Percentiles rank a stretch among this genome's conserved stretches.
These are phyloP conservation scores for Mortierella hygrophila DNA, from an alignment of 192 early-diverging fungal genomes.

Conservation along the genomic window DNA sequence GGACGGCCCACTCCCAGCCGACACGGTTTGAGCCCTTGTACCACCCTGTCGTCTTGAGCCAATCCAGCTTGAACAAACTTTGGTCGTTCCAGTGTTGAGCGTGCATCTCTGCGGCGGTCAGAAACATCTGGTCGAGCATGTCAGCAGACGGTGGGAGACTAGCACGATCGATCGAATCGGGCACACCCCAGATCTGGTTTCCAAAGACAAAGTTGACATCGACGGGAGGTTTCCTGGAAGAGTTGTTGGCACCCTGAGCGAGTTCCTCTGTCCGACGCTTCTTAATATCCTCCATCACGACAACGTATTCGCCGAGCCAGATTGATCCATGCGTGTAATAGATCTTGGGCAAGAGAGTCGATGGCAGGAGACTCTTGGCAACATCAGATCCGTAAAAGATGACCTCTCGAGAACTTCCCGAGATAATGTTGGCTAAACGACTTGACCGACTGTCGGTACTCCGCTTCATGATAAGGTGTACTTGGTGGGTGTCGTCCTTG, in stretches of 20 bases:
- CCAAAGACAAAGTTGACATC: constrained; percentile 50
- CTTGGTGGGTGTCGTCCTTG: constrained; percentile 4
- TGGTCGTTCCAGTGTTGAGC: constrained; percentile 46
- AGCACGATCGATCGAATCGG: constrained; percentile 8
- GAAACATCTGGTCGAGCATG: constrained; percentile 37
- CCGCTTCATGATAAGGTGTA: constrained; percentile 40
- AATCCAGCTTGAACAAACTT: constrained; percentile 2
- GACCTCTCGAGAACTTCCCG: constrained; percentile 29
- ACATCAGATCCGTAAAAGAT: constrained; percentile 36
- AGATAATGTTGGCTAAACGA: constrained; percentile 31
- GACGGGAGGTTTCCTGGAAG: constrained; percentile 4
- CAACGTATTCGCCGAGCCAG: constrained; percentile 37
- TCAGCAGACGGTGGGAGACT: constrained; percentile 1
- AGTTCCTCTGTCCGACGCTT: constrained; percentile 7
- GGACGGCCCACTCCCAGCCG: constrained; percentile 32
- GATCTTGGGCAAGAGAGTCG: constrained; percentile 25
- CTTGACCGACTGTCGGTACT: constrained; percentile 5
- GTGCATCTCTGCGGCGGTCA: constrained; percentile 32
- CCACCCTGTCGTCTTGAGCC: constrained; percentile 35
- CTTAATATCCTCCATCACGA: constrained; percentile 46
- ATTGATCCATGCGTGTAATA: constrained; percentile 30
- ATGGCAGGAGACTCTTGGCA: constrained; percentile 21
- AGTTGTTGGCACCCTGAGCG: background rate
- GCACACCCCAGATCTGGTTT: constrained; percentile 43
- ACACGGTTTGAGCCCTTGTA: constrained; percentile 17